A percentile compares a stretch with the other conserved stretches of the same genome.
Evolutionary conservation across 805 yeast genomes (phyloP).

Genomic region (Kregervanrija fluxuum): DNA sequence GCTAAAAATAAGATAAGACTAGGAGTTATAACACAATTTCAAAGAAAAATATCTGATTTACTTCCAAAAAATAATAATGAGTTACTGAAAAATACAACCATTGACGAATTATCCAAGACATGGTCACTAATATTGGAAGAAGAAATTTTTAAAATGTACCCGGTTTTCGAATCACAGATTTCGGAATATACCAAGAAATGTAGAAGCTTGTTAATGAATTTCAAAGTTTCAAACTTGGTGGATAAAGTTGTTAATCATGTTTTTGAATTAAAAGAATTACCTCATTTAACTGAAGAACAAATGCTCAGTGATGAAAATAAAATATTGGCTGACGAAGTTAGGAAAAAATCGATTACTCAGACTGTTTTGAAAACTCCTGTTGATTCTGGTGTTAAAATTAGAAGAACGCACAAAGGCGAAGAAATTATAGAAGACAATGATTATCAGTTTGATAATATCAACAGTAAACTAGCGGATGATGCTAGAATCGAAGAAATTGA

Average conservation of each 20-base stretch:
- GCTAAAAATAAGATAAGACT: slow-evolving; percentile 31
- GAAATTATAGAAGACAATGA: slow-evolving; percentile 59
- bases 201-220: slow-evolving; percentile 56
- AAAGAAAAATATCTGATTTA: slow-evolving; percentile 34
- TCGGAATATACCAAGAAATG: slow-evolving; percentile 57
- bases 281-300: slow-evolving; percentile 62
- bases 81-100: slow-evolving; percentile 12
- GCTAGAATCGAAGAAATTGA: slow-evolving; percentile 22
- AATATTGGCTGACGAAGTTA: slow-evolving; percentile 61
- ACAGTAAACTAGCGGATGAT: slow-evolving; percentile 23
- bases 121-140: slow-evolving; percentile 49
- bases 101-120: slow-evolving; percentile 30
- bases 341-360: slow-evolving; percentile 60
- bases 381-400: slow-evolving; percentile 47
- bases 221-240: slow-evolving; percentile 52
- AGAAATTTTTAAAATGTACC: slow-evolving; percentile 32
- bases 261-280: slow-evolving; percentile 51
- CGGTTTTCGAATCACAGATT: slow-evolving; percentile 9
- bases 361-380: slow-evolving; percentile 46
- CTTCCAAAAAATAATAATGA: slow-evolving; percentile 27
- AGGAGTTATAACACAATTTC: slow-evolving; percentile 47
- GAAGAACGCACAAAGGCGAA: slow-evolving; percentile 85
- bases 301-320: slow-evolving; percentile 66
- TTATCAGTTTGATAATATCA: slow-evolving; percentile 17
- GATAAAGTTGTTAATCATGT: slow-evolving; percentile 47